phyloP scores from a whole-genome alignment of 176 grass and related monocot genomes.

The Pontederia paniculata region DNA sequence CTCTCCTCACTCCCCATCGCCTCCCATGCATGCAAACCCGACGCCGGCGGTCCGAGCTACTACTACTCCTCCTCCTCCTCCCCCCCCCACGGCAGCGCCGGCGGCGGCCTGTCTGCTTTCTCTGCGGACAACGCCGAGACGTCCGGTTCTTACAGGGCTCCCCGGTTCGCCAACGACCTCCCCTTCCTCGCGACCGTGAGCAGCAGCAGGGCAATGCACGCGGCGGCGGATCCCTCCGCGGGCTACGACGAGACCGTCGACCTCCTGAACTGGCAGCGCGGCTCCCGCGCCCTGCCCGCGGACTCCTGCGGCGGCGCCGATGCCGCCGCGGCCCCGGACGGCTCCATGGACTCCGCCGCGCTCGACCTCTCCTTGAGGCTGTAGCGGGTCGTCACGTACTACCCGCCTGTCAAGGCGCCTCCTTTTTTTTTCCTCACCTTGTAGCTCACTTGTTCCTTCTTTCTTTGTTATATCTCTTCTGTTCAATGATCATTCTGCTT shows the following conservation, averaged over 20 bases:
- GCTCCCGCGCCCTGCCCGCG: conserved; percentile 11
- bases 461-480: too few relatives aligned
- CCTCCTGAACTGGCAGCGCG: conserved; percentile 34
- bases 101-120: not conserved
- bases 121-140: not conserved
- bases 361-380: conserved; percentile 19
- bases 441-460: not conserved
- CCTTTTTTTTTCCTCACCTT: conserved; percentile 1
- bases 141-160: not conserved
- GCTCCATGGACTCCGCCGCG: too few relatives aligned
- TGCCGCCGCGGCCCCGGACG: not conserved
- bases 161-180: conserved; percentile 23
- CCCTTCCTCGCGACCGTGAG: conserved; percentile 15
- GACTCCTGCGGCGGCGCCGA: not conserved
- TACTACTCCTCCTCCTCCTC: too few relatives aligned
- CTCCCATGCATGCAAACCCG: conserved; percentile 33
- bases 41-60: too few relatives aligned
- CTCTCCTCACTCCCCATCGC: conserved; percentile 21
- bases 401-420: not conserved
- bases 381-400: not conserved
- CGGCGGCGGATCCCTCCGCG: conserved; percentile 18
- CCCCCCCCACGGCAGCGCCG: not conserved
- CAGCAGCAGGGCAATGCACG: conserved; percentile 19
- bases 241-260: conserved; percentile 29
- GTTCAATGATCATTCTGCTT: too few relatives aligned